Base-by-base conservation (phyloP, 371 early-diverging fungal genomes). In the Mortierella sp. region DNA sequence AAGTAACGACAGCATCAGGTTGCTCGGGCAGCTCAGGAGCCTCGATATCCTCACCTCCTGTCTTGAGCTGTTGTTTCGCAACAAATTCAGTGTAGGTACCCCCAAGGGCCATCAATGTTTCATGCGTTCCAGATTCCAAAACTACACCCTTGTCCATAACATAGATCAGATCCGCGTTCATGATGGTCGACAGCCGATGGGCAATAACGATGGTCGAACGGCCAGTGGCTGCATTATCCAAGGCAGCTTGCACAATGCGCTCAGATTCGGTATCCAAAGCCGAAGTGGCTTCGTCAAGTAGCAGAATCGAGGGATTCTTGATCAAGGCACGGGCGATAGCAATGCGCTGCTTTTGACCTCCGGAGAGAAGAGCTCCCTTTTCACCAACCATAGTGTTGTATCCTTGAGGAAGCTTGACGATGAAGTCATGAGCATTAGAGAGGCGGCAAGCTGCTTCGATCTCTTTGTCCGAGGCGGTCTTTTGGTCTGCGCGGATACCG, bases 201-300 rank as follows among this genome's bases (percentile, higher is more conserved):
- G 91, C 91, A 81, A 91, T 87, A 1, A 84, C 84, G 32, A 91
- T 80, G 9, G 91, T 89, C 23, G 82, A 86, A 41, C 86, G 83
- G 27, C 90, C 89, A 15, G 88, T 79, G 9, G 89, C 60, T 19
- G 94, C 91, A 17, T 78, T 83, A 63, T 93, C 92, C 39, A 98
- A 79, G 1, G 95, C 97, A 39, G 87, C 85, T 72, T 97, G 95
- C 6, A 99, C 94, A 17, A 93, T 76, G 39, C 86, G 86, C 80
- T 99, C 99, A 31, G 92, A 90, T 68, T 93, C 89, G 34, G 90
- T 89, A 78, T 97, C 97, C 27, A 97, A 73, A 1, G 97, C 96
- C 8, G 93, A 91, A 3, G 99, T 98, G 1, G 99, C 96, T 69
- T 98, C 99, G 67, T 99, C 99, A 30, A 98, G 79, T 11, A 98